A percentile compares a stretch with the other conserved stretches of the same genome.
These are phyloP conservation scores for Ogataea allantospora DNA, from an alignment of 805 yeast species.

Conservation along the genomic window DNA sequence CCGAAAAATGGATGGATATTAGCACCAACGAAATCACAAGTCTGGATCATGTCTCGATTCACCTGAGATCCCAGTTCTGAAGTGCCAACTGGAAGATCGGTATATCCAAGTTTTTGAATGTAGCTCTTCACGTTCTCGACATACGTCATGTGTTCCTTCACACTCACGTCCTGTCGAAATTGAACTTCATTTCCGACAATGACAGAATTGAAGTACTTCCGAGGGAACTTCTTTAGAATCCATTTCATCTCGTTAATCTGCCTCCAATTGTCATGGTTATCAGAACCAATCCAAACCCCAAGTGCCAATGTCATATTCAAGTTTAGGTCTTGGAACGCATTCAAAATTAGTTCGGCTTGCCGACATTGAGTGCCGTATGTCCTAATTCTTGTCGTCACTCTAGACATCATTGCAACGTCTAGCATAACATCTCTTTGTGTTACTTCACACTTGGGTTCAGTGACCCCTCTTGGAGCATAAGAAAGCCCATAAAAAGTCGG, in stretches of 20 bases:
- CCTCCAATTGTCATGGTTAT: slow-evolving; percentile 41
- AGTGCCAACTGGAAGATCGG: slow-evolving; percentile 56
- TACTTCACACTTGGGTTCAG: slow-evolving; percentile 52
- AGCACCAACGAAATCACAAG: slow-evolving; percentile 58
- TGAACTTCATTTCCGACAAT: slow-evolving; percentile 64
- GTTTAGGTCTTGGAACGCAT: slow-evolving; percentile 48
- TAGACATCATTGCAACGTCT: slow-evolving; percentile 58
- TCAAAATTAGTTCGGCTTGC: slow-evolving; percentile 51
- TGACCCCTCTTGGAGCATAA: slow-evolving; percentile 56
- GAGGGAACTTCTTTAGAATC: slow-evolving; percentile 43
- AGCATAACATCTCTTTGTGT: slow-evolving; percentile 46
- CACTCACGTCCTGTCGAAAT: slow-evolving; percentile 48
- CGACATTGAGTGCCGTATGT: slow-evolving; percentile 62
- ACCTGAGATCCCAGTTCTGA: slow-evolving; percentile 56
- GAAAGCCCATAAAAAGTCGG: slow-evolving; percentile 55
- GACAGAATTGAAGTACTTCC: slow-evolving; percentile 46
- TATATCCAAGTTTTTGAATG: slow-evolving; percentile 34
- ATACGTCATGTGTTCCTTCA: slow-evolving; percentile 37
- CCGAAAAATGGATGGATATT: slow-evolving; percentile 69
- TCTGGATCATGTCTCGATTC: slow-evolving; percentile 37
- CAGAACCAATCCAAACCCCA: slow-evolving; percentile 61
- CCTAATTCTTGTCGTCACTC: slow-evolving; percentile 55
- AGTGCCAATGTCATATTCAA: slow-evolving; percentile 56
- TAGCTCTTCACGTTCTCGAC: slow-evolving; percentile 42
- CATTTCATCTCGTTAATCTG: slow-evolving; percentile 47